Percentiles rank a stretch among this genome's conserved stretches.
Evolutionary conservation across 2,329 filamentous ascomycete genomes (phyloP).

Genomic region (Aspergillus clavatus): DNA sequence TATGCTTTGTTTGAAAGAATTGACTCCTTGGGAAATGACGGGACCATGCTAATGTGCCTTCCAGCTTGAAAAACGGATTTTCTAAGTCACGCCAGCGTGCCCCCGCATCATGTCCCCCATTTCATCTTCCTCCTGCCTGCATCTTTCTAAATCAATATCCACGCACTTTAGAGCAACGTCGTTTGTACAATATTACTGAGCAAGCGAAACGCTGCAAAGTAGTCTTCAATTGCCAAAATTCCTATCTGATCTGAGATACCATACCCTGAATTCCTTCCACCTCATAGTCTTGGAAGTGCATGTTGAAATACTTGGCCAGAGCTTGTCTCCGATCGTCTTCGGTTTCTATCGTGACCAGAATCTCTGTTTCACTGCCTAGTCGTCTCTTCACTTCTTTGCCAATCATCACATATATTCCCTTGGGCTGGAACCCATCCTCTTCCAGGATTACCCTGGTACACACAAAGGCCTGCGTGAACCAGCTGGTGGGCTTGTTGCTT

Average conservation of each 20-base stretch:
- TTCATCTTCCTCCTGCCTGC: constrained; percentile 16
- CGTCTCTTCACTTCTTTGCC: constrained; percentile 52
- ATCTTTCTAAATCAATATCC: constrained; percentile 17
- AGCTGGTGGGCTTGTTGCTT: constrained; percentile 46
- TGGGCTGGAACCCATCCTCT: constrained; percentile 41
- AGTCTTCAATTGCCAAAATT: constrained; percentile 1
- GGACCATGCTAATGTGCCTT: constrained; percentile 18
- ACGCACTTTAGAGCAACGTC: constrained; percentile 13
- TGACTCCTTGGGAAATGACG: background rate
- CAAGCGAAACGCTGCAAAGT: constrained; percentile 6
- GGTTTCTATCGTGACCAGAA: constrained; percentile 44
- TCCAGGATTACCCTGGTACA: constrained; percentile 53
- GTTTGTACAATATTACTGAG: constrained; percentile 19
- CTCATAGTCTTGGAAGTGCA: constrained; percentile 50
- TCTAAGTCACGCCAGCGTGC: constrained; percentile 26
- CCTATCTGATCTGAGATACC: constrained; percentile 42
- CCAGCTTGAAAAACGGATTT: constrained; percentile 41
- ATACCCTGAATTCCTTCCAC: constrained; percentile 48
- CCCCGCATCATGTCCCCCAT: constrained; percentile 19
- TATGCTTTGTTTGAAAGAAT: constrained; percentile 33
- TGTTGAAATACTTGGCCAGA: constrained; percentile 50
- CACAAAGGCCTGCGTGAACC: constrained; percentile 53
- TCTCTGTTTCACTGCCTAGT: constrained; percentile 46
- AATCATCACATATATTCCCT: constrained; percentile 52
- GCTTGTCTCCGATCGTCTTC: constrained; percentile 53